A percentile compares a stretch with the other conserved stretches of the same genome.
These are phyloP conservation scores for Gyrodon lividus DNA, from an alignment of 768 basidiomycete genomes.

Conservation along the genomic window DNA sequence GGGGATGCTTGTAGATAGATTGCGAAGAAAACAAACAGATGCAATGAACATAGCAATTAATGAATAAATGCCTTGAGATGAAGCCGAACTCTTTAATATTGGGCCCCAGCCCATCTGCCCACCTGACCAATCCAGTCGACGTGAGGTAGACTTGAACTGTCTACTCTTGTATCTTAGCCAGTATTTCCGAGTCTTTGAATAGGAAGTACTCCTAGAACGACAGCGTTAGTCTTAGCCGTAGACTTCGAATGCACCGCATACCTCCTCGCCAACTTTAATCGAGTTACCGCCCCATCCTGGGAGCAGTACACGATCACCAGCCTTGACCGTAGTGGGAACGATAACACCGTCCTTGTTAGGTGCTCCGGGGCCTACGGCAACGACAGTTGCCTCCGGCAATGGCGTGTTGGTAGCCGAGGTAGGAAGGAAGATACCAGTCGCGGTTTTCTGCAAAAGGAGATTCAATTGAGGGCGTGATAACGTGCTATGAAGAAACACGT, in stretches of 20 bases:
- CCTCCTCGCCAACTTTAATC: conserved; percentile 97
- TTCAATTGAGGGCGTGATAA: background rate
- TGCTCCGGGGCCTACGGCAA: conserved; percentile 94
- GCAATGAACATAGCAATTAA: conserved; percentile 24
- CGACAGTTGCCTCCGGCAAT: conserved; percentile 95
- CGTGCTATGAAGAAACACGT: conserved; percentile 30
- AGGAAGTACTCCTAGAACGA: conserved; percentile 81
- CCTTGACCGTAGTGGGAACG: conserved; percentile 72
- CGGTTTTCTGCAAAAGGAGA: conserved; percentile 76
- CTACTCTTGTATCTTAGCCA: conserved; percentile 95
- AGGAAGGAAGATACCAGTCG: conserved; percentile 94
- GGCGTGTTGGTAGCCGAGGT: conserved; percentile 79
- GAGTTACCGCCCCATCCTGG: conserved; percentile 96
- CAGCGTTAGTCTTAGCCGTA: background rate
- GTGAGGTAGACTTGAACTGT: background rate
- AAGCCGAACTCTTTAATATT: conserved; percentile 9
- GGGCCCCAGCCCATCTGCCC: background rate
- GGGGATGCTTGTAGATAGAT: conserved; percentile 30
- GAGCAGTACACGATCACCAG: conserved; percentile 89
- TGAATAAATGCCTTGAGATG: conserved; percentile 10
- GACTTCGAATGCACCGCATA: conserved; percentile 37
- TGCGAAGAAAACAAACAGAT: conserved; percentile 15
- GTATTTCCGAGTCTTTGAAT: conserved; percentile 92
- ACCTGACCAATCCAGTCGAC: background rate
- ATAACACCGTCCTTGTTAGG: conserved; percentile 81